Percentiles rank a stretch among this genome's conserved stretches.
These are phyloP conservation scores for Camptophora hylomeconis DNA, from an alignment of 2,329 filamentous ascomycete genomes.

Conservation along the genomic window DNA sequence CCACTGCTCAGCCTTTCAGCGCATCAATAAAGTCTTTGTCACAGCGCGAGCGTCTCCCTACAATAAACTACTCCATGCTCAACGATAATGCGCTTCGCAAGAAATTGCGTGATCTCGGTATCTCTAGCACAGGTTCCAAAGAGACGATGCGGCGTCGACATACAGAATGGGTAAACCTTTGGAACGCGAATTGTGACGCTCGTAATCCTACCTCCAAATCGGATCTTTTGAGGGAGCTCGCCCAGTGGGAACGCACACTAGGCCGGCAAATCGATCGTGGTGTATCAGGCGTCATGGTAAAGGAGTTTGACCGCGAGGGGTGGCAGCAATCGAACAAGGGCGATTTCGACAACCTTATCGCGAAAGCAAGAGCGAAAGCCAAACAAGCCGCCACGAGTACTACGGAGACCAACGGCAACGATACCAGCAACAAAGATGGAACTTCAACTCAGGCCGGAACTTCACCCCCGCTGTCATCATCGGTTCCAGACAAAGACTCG, in stretches of 20 bases:
- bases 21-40: slow-evolving; percentile 11
- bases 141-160: slow-evolving; percentile 65
- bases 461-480: too few relatives aligned
- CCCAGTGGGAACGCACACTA: slow-evolving; percentile 75
- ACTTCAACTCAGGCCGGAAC: too few relatives aligned
- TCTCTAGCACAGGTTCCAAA: slow-evolving; percentile 57
- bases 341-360: slow-evolving; percentile 70
- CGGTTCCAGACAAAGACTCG: too few relatives aligned
- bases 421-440: too few relatives aligned
- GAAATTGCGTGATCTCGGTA: slow-evolving; percentile 68
- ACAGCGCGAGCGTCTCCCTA: slow-evolving; percentile 51
- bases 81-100: slow-evolving; percentile 66
- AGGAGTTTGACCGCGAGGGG: slow-evolving; percentile 70
- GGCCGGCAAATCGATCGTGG: slow-evolving; percentile 35
- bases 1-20: too few relatives aligned
- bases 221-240: slow-evolving; percentile 66
- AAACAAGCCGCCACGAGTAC: slow-evolving; percentile 2
- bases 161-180: slow-evolving; percentile 86
- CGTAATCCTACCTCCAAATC: slow-evolving; percentile 54
- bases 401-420: too few relatives aligned
- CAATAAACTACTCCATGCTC: slow-evolving; percentile 76
- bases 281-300: slow-evolving; percentile 52
- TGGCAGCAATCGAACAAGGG: slow-evolving; percentile 62
- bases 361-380: slow-evolving; percentile 46
- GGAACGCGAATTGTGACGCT: slow-evolving; percentile 94